These are phyloP conservation scores for Thraustotheca clavata DNA, from an alignment of 352 stramenopile species.

Conservation along the genomic window DNA sequence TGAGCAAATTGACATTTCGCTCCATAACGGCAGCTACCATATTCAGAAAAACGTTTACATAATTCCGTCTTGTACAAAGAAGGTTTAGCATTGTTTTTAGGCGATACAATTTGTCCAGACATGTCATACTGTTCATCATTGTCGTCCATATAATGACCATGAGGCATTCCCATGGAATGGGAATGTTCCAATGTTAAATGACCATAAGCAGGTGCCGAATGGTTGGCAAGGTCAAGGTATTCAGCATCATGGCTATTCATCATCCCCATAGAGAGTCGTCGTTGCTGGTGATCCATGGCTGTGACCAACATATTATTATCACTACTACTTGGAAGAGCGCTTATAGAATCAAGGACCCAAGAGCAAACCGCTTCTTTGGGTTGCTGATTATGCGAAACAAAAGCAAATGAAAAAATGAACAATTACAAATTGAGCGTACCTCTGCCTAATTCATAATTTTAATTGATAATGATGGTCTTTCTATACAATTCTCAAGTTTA, in stretches of 20 bases:
- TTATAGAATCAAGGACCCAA: background rate
- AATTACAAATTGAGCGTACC: slow-evolving; percentile 9
- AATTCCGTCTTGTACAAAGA: slow-evolving; percentile 89
- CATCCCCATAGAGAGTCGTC: slow-evolving; percentile 13
- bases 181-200: slow-evolving; percentile 10
- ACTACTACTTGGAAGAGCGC: background rate
- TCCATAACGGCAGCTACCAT: slow-evolving; percentile 78
- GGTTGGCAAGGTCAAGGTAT: slow-evolving; percentile 18
- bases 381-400: slow-evolving; percentile 13
- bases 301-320: slow-evolving; percentile 19
- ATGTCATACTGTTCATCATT: slow-evolving; percentile 17
- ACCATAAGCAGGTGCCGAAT: slow-evolving; percentile 1
- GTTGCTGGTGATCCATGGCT: slow-evolving; percentile 15
- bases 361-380: slow-evolving; percentile 1
- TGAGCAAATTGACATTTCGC: slow-evolving; percentile 88
- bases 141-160: slow-evolving; percentile 19
- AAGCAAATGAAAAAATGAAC: slow-evolving; percentile 25
- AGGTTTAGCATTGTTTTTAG: slow-evolving; percentile 22
- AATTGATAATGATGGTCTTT: background rate
- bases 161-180: slow-evolving; percentile 14
- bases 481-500: background rate
- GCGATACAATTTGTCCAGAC: background rate
- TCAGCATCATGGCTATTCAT: slow-evolving; percentile 19
- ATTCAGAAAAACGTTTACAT: slow-evolving; percentile 84
- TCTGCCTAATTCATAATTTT: background rate